These are phyloP conservation scores for Pisolithus sp. DNA, from an alignment of 768 basidiomycete genomes.

Conservation along the genomic window DNA sequence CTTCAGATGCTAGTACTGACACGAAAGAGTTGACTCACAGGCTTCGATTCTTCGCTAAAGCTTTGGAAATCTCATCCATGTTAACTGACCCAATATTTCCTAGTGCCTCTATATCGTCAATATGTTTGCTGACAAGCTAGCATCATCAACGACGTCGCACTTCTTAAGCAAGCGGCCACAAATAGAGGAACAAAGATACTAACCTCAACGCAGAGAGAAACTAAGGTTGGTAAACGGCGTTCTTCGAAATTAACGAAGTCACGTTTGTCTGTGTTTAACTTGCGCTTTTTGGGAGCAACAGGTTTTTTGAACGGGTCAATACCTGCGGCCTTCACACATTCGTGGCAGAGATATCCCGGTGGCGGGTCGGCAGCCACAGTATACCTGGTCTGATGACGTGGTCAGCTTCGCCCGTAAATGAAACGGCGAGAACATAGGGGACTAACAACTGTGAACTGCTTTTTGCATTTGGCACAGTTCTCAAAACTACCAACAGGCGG, in stretches of 20 bases:
- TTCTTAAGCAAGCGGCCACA: not conserved
- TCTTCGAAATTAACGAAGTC: constrained; percentile 66
- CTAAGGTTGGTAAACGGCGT: constrained; percentile 61
- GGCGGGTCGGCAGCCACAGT: constrained; percentile 68
- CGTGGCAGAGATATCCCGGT: constrained; percentile 78
- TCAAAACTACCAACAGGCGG: constrained; percentile 76
- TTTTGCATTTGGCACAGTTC: constrained; percentile 73
- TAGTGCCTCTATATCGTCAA: constrained; percentile 82
- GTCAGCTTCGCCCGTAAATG: not conserved
- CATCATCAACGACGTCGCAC: not conserved
- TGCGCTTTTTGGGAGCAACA: constrained; percentile 53
- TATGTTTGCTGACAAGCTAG: constrained; percentile 78
- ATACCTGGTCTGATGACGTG: constrained; percentile 63
- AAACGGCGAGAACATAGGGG: not conserved
- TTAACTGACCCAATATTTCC: constrained; percentile 86
- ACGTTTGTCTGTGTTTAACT: constrained; percentile 57
- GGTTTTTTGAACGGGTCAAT: constrained; percentile 84
- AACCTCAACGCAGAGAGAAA: constrained; percentile 77
- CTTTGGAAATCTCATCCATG: constrained; percentile 76
- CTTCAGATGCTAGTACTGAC: not conserved
- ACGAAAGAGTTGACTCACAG: constrained; percentile 47
- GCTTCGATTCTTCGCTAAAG: constrained; percentile 72
- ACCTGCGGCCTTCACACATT: constrained; percentile 74
- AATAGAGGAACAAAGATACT: not conserved
- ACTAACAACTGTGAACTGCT: constrained; percentile 84